A percentile compares a stretch with the other conserved stretches of the same genome.
Conservation (phyloP, 805 yeast species). For the Teunomyces barrocoloradensis region DNA sequence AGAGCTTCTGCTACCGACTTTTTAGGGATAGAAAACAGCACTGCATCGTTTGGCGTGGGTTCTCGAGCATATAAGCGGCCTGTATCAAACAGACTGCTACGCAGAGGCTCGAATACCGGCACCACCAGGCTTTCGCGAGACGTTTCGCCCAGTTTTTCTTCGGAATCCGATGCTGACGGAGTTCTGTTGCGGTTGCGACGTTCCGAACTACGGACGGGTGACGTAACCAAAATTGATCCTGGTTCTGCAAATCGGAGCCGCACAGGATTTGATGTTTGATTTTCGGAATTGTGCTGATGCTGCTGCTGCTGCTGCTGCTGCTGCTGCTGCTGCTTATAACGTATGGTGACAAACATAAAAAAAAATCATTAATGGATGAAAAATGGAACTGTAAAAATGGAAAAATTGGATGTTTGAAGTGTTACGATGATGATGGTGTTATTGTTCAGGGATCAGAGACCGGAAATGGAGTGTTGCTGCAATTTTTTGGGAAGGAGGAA, state of each 20-base stretch:
- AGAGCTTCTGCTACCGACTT: constrained; percentile 9
- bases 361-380: not conserved
- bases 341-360: constrained; percentile 2
- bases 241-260: constrained; percentile 4
- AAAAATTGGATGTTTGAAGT: not conserved
- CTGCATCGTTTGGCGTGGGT: not conserved
- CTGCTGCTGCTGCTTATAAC: not conserved
- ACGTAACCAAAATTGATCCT: not conserved
- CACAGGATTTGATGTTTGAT: constrained; percentile 6
- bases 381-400: not conserved
- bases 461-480: not conserved
- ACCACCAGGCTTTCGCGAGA: not conserved
- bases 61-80: not conserved
- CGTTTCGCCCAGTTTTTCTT: not conserved
- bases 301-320: not conserved
- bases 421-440: too few species aligned
- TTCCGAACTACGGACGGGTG: constrained; percentile 6
- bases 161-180: constrained; percentile 2
- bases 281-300: too few species aligned
- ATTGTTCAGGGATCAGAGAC: too few species aligned
- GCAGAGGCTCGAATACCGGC: not conserved
- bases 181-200: not conserved
- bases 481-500: not conserved
- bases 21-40: not conserved
- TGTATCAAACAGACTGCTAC: not conserved